These are phyloP conservation scores for Lithohypha guttulata DNA, from an alignment of 2,329 filamentous ascomycete species.

Conservation along the genomic window DNA sequence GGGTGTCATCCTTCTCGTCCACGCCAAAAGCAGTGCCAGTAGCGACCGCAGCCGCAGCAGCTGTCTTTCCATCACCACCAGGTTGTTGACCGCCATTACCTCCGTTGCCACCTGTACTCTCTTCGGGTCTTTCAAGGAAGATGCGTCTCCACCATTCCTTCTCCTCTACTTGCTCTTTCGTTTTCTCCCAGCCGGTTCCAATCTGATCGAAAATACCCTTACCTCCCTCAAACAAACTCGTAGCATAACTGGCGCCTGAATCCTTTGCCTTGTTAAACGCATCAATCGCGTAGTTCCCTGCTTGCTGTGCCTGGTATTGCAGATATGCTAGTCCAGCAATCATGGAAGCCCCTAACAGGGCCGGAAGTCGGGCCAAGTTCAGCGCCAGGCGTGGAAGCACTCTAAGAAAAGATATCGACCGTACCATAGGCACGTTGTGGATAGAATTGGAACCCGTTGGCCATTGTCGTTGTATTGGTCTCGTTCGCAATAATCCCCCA, in stretches of 20 bases:
- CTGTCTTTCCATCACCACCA: conserved; percentile 30
- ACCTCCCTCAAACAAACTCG: conserved; percentile 58
- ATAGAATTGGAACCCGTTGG: conserved; percentile 67
- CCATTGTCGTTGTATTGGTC: conserved; percentile 56
- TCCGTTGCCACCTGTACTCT: conserved; percentile 35
- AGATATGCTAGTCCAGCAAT: conserved; percentile 83
- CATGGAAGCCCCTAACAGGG: conserved; percentile 80
- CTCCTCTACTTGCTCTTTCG: conserved; percentile 62
- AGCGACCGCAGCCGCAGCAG: conserved; percentile 55
- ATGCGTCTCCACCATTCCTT: conserved; percentile 73
- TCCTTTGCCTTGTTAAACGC: conserved; percentile 64
- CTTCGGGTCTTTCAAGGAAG: conserved; percentile 50
- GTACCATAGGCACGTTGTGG: conserved; percentile 62
- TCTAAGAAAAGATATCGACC: conserved; percentile 56
- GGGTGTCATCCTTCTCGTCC: conserved; percentile 55
- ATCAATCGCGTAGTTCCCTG: conserved; percentile 66
- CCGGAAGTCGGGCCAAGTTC: conserved; percentile 79
- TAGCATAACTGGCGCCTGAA: conserved; percentile 57
- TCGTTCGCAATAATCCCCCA: conserved; percentile 23
- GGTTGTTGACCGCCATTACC: conserved; percentile 21
- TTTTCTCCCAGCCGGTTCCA: conserved; percentile 68
- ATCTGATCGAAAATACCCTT: conserved; percentile 71
- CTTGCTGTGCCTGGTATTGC: conserved; percentile 87
- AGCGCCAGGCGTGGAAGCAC: conserved; percentile 75
- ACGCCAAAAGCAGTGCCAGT: conserved; percentile 71